These are phyloP conservation scores for Amauroascus niger DNA, from an alignment of 2,329 filamentous ascomycete species.

Conservation along the genomic window DNA sequence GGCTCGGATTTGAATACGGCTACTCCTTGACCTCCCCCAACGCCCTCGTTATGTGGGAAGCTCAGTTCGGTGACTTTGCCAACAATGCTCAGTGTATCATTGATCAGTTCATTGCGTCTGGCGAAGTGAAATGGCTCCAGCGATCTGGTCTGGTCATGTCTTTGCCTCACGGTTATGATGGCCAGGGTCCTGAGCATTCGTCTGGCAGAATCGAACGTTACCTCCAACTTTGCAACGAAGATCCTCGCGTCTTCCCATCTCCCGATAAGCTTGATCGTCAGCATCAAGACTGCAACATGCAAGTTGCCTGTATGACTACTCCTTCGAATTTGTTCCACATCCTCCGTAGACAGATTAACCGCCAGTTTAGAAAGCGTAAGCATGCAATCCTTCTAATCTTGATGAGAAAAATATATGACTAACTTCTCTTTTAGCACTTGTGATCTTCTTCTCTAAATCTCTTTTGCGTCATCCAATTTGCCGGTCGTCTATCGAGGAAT, in stretches of 20 bases:
- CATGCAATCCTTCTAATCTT: conserved; percentile 19
- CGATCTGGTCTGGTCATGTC: conserved; percentile 93
- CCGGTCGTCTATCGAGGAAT: conserved; percentile 81
- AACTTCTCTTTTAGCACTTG: conserved; percentile 52
- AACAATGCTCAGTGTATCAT: conserved; percentile 99
- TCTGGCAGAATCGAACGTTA: conserved; percentile 96
- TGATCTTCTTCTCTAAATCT: conserved; percentile 98
- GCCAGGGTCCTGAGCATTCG: conserved; percentile 95
- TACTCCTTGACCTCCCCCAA: conserved; percentile 96
- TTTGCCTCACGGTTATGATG: conserved; percentile 93
- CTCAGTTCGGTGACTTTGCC: conserved; percentile 98
- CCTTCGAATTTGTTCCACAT: conserved; percentile 95
- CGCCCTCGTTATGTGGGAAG: conserved; percentile 98
- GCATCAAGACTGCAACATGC: conserved; percentile 99
- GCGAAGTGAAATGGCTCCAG: conserved; percentile 98
- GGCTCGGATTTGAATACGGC: conserved; percentile 94
- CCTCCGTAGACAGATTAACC: conserved; percentile 92
- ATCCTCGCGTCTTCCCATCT: conserved; percentile 83
- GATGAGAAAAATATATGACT: conserved; percentile 13
- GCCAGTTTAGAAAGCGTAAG: conserved; percentile 98
- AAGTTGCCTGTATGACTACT: conserved; percentile 94
- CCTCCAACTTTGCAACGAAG: conserved; percentile 93
- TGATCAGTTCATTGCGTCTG: conserved; percentile 96
- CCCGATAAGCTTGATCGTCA: conserved; percentile 86
- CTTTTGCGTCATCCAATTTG: conserved; percentile 88